Percentiles rank a stretch among this genome's conserved stretches.
Conservation (phyloP, 805 yeast species). For the Metschnikowia baotianmanensis region DNA sequence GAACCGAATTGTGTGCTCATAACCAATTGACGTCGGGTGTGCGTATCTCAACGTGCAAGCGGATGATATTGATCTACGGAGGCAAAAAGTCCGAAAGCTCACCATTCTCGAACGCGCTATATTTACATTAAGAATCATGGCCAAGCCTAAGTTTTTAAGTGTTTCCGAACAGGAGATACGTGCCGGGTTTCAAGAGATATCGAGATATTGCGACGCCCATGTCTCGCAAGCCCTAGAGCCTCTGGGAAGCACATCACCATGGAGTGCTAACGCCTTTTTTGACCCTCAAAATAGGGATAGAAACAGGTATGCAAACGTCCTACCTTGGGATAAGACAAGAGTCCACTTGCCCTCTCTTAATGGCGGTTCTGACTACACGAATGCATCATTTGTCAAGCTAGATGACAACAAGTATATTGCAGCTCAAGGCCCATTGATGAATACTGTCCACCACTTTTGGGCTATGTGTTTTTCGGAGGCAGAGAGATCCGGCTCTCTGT, state of each 20-base stretch:
- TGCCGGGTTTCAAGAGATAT: slow-evolving; percentile 10
- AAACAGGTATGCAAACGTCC: slow-evolving; percentile 61
- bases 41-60: slow-evolving; percentile 1
- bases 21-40: background rate
- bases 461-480: slow-evolving; percentile 44
- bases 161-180: slow-evolving; percentile 10
- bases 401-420: slow-evolving; percentile 56
- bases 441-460: slow-evolving; percentile 84
- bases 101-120: background rate
- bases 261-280: slow-evolving; percentile 14
- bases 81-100: background rate
- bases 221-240: slow-evolving; percentile 14
- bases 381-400: slow-evolving; percentile 36
- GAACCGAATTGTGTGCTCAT: background rate
- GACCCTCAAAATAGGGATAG: slow-evolving; percentile 10
- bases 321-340: slow-evolving; percentile 64
- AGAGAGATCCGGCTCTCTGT: slow-evolving; percentile 23
- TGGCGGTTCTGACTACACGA: slow-evolving; percentile 32
- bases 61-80: background rate
- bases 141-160: slow-evolving; percentile 6
- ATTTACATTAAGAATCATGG: slow-evolving; percentile 1
- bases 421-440: slow-evolving; percentile 80
- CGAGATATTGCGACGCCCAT: slow-evolving; percentile 9
- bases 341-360: slow-evolving; percentile 34
- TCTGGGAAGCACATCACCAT: slow-evolving; percentile 3